phyloP scores from a whole-genome alignment of 1,284 basidiomycete species.

The Tausonia pullulans region DNA sequence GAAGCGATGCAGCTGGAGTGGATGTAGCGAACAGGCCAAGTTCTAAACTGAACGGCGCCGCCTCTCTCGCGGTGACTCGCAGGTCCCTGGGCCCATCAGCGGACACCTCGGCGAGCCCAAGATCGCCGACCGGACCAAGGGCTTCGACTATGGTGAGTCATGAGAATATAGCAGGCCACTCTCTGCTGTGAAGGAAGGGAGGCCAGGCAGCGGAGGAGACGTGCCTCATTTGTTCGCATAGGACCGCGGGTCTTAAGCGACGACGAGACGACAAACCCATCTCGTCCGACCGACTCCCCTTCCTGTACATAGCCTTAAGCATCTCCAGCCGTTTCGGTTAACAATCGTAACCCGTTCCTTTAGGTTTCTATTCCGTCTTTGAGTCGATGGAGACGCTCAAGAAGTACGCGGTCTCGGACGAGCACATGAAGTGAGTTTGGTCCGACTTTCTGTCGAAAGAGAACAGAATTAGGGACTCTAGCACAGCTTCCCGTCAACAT shows the following conservation, averaged over 20 bases:
- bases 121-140: conserved; percentile 31
- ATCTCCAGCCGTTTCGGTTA: no score
- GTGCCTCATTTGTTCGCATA: no score
- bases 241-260: background rate
- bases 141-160: conserved; percentile 30
- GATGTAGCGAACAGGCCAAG: no score
- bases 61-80: no score
- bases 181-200: background rate
- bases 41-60: no score
- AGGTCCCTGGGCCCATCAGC: conserved; percentile 14
- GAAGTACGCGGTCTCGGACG: conserved; percentile 31
- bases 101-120: conserved; percentile 29
- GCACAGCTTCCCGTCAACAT: background rate
- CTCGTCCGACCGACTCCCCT: no score
- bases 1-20: no score
- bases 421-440: conserved; percentile 24
- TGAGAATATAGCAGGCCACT: no score
- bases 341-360: background rate
- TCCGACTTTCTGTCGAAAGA: background rate
- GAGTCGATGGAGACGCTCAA: conserved; percentile 26
- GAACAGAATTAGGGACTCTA: no score
- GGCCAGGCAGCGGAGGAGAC: background rate
- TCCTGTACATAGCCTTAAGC: no score
- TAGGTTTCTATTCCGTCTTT: conserved; percentile 34
- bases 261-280: background rate